Conservation (phyloP, 345 rosid species). For the Dipteronia sinensis region DNA sequence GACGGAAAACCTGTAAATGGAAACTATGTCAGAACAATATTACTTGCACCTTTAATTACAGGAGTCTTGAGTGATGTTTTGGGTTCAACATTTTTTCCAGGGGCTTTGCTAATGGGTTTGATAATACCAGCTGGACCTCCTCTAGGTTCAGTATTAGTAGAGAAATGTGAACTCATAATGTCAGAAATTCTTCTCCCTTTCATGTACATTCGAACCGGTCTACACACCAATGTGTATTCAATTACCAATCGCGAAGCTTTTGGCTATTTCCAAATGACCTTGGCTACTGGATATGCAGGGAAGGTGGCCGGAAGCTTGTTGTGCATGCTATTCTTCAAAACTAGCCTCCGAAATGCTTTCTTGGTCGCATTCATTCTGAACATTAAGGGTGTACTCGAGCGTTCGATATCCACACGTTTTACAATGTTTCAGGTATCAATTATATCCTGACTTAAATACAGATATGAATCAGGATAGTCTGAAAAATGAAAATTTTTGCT, state of each 20-base stretch:
- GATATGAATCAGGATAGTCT: neutral
- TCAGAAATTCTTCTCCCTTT: constrained; percentile 31
- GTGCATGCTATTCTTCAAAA: constrained; percentile 1
- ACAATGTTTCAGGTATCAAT: neutral
- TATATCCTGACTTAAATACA: no score
- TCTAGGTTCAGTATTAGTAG: constrained; percentile 31
- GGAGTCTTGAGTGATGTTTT: constrained; percentile 8
- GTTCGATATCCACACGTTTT: neutral
- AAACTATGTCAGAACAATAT: neutral
- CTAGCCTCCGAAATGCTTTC: constrained; percentile 13
- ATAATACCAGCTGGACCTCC: constrained; percentile 35
- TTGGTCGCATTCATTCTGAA: constrained; percentile 29
- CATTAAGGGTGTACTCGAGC: constrained; percentile 21
- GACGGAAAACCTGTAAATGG: constrained; percentile 27
- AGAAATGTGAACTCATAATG: constrained; percentile 28
- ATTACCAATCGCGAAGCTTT: neutral
- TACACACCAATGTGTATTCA: neutral
- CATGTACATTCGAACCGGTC: constrained; percentile 18
- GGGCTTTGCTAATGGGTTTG: constrained; percentile 25
- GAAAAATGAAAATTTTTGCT: neutral
- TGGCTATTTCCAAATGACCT: neutral
- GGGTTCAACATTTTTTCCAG: neutral
- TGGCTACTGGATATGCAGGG: neutral
- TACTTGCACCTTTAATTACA: constrained; percentile 11
- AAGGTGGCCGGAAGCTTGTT: constrained; percentile 22